phyloP scores from a whole-genome alignment of 2,329 filamentous ascomycete species.

The Arthrobotrys iridis region DNA sequence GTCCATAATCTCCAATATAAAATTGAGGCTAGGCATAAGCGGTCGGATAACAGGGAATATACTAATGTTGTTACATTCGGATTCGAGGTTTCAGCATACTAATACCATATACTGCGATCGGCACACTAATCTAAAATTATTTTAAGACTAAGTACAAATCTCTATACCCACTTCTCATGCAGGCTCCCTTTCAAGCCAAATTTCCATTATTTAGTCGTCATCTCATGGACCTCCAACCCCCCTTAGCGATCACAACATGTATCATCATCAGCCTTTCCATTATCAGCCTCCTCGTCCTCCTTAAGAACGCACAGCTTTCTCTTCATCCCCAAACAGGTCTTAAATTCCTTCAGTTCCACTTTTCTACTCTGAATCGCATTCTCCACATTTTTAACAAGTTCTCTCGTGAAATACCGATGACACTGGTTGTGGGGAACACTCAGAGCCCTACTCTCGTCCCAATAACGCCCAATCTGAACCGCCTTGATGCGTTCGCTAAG shows the following conservation, averaged over 20 bases:
- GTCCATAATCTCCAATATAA: too few relatives aligned
- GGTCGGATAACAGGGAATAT: too few relatives aligned
- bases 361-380: background rate
- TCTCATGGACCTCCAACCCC: background rate
- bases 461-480: constrained; percentile 36
- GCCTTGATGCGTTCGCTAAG: constrained; percentile 22
- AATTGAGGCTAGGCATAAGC: too few relatives aligned
- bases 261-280: background rate
- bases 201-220: too few relatives aligned
- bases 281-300: background rate
- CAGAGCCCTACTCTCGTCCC: background rate
- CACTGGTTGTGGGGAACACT: constrained; percentile 24
- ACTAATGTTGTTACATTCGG: too few relatives aligned
- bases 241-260: background rate
- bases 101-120: too few relatives aligned
- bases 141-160: too few relatives aligned
- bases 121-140: too few relatives aligned
- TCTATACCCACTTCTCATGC: too few relatives aligned
- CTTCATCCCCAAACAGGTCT: background rate
- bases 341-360: constrained; percentile 38
- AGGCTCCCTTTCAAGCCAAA: too few relatives aligned
- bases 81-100: too few relatives aligned
- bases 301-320: constrained; percentile 43
- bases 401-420: background rate
- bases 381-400: background rate